These are phyloP conservation scores for Pythium phragmitis DNA, from an alignment of 352 stramenopile genomes.

Conservation along the genomic window DNA sequence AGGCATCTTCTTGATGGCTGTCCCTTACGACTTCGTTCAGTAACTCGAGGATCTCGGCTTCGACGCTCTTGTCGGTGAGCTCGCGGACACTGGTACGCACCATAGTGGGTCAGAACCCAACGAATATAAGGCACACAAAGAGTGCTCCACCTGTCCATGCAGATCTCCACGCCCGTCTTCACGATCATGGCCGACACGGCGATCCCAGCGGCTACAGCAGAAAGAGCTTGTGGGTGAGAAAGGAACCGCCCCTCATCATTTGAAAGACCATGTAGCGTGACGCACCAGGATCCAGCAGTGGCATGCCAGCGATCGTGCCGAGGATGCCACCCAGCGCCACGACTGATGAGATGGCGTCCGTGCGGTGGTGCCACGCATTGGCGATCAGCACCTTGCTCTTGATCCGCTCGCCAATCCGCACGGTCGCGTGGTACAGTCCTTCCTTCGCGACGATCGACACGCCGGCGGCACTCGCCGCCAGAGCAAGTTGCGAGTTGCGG, in stretches of 20 bases:
- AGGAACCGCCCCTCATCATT: too few species aligned
- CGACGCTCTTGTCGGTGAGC: conserved; percentile 83
- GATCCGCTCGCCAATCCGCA: conserved; percentile 87
- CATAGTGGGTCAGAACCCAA: background rate
- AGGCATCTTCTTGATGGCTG: too few species aligned
- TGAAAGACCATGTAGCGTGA: background rate
- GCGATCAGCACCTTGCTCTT: conserved; percentile 96
- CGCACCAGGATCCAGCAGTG: conserved; percentile 70
- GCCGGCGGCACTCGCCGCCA: conserved; percentile 83
- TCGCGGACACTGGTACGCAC: conserved; percentile 57
- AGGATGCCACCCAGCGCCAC: conserved; percentile 79
- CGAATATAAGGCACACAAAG: background rate
- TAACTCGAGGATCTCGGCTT: conserved; percentile 74
- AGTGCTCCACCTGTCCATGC: conserved; percentile 57
- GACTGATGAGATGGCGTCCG: conserved; percentile 89
- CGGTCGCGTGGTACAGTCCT: conserved; percentile 92
- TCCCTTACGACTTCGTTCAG: conserved; percentile 64
- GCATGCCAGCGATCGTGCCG: conserved; percentile 64
- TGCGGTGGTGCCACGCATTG: conserved; percentile 96
- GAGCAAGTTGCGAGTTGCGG: conserved; percentile 49
- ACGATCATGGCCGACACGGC: conserved; percentile 88
- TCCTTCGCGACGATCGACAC: conserved; percentile 94
- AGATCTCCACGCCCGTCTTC: conserved; percentile 84
- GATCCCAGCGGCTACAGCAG: conserved; percentile 63
- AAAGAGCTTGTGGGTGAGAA: too few species aligned